phyloP scores from a whole-genome alignment of 2,329 filamentous ascomycete genomes.

The Trichoderma sp. region DNA sequence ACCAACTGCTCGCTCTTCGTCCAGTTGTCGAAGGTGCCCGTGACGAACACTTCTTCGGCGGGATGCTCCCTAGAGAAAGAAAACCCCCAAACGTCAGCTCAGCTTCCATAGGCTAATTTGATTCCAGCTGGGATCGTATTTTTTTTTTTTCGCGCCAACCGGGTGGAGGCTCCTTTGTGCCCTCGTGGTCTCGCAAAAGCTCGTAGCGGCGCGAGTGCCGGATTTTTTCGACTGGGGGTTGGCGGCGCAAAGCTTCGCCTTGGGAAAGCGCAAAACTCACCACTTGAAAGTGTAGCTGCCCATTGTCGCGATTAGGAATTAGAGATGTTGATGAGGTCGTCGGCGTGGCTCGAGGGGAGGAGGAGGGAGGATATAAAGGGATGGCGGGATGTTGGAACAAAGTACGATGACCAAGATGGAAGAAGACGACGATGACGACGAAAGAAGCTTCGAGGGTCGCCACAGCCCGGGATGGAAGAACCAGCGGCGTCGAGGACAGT shows the following conservation, averaged over 20 bases:
- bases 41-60: conserved; percentile 88
- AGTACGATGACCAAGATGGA: background rate
- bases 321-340: conserved; percentile 6
- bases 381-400: background rate
- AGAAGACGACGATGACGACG: conserved; percentile 12
- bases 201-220: conserved; percentile 5
- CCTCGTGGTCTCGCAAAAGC: conserved; percentile 9
- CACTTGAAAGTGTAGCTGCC: conserved; percentile 71
- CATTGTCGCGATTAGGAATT: conserved; percentile 47
- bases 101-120: background rate
- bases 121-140: conserved; percentile 1
- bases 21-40: conserved; percentile 96
- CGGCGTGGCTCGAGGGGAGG: background rate
- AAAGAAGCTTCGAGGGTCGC: background rate
- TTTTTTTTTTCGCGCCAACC: conserved; percentile 1
- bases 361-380: background rate
- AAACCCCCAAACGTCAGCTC: background rate
- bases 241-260: conserved; percentile 10
- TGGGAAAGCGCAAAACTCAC: conserved; percentile 47
- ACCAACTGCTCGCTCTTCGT: conserved; percentile 81
- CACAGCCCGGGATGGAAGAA: conserved; percentile 15
- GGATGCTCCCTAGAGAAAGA: conserved; percentile 68
- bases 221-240: background rate
- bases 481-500: conserved; percentile 16
- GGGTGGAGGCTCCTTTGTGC: conserved; percentile 6